Evolutionary conservation across 257 asterid species (phyloP).

Genomic region (Perilla frutescens): DNA sequence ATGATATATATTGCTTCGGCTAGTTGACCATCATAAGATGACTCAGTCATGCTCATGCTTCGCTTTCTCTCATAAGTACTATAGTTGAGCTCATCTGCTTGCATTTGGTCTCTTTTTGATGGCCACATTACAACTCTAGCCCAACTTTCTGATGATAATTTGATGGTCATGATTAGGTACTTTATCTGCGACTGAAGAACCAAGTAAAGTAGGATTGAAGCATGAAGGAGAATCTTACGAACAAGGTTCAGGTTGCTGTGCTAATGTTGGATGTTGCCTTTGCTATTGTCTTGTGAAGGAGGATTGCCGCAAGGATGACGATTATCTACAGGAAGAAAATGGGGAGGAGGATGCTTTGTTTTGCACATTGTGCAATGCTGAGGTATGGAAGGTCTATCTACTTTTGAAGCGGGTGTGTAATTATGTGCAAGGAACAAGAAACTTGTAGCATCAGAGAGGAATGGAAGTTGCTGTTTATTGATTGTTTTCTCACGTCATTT

Average conservation of each 20-base stretch:
- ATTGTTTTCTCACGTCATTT: background rate
- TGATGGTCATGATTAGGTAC: constrained; percentile 49
- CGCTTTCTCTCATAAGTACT: background rate
- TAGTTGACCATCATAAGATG: constrained; percentile 1
- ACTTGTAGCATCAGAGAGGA: constrained; percentile 6
- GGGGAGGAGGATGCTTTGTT: constrained; percentile 91
- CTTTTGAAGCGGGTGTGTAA: background rate
- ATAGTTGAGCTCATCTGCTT: background rate
- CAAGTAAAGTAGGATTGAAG: constrained; percentile 55
- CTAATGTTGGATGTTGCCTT: constrained; percentile 65
- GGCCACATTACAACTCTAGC: background rate
- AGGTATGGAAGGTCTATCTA: constrained; percentile 58
- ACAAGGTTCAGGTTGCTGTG: constrained; percentile 55
- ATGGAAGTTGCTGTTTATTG: background rate
- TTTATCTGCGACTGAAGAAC: constrained; percentile 63
- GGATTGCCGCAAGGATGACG: constrained; percentile 85
- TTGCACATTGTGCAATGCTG: constrained; percentile 95
- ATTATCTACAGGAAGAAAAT: constrained; percentile 53
- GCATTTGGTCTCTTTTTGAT: constrained; percentile 7
- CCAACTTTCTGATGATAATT: constrained; percentile 34
- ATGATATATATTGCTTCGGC: background rate
- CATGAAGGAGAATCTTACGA: constrained; percentile 57
- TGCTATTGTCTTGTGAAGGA: constrained; percentile 74
- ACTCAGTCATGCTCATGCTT: background rate
- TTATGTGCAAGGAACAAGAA: background rate